A percentile compares a stretch with the other conserved stretches of the same genome.
Evolutionary conservation across 2,329 filamentous ascomycete genomes (phyloP).

Genomic region (Colletotrichum tabaci): DNA sequence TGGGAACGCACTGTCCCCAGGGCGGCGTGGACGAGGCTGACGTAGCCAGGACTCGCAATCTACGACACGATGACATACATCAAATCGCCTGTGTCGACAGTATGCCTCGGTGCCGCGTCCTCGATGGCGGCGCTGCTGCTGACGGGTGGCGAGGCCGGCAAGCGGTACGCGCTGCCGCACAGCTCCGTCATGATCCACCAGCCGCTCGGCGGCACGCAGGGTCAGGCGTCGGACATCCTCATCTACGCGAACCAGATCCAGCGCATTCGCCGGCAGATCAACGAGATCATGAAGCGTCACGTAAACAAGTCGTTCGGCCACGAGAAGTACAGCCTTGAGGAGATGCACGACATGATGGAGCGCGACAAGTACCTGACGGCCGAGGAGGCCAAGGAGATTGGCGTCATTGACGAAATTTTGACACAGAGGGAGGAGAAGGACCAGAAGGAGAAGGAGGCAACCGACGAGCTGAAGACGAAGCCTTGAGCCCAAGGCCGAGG

Average conservation of each 20-base stretch:
- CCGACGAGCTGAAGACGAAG: slow-evolving; percentile 40
- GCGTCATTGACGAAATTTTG: slow-evolving; percentile 93
- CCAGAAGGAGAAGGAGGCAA: slow-evolving; percentile 38
- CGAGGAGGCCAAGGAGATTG: slow-evolving; percentile 88
- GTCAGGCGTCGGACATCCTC: slow-evolving; percentile 84
- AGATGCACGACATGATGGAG: slow-evolving; percentile 97
- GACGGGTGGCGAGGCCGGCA: slow-evolving; percentile 86
- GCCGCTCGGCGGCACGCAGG: slow-evolving; percentile 81
- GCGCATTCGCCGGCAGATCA: slow-evolving; percentile 85
- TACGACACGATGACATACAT: slow-evolving; percentile 99
- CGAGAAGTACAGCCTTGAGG: slow-evolving; percentile 83
- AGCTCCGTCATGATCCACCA: slow-evolving; percentile 98
- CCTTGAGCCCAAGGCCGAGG: slow-evolving; percentile 4
- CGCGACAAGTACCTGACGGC: slow-evolving; percentile 94
- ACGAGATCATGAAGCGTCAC: slow-evolving; percentile 90
- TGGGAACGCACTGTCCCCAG: slow-evolving; percentile 46
- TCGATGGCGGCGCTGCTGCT: slow-evolving; percentile 95
- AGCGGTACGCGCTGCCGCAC: slow-evolving; percentile 92
- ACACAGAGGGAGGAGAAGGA: slow-evolving; percentile 68
- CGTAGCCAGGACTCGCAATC: slow-evolving; percentile 78
- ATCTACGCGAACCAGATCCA: slow-evolving; percentile 99
- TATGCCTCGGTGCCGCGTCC: slow-evolving; percentile 94
- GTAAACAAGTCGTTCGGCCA: slow-evolving; percentile 82
- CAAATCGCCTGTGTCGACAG: slow-evolving; percentile 90
- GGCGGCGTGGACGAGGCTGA: background rate